These are phyloP conservation scores for Hortiboletus flavorubellus DNA, from an alignment of 768 basidiomycete genomes.

Conservation along the genomic window DNA sequence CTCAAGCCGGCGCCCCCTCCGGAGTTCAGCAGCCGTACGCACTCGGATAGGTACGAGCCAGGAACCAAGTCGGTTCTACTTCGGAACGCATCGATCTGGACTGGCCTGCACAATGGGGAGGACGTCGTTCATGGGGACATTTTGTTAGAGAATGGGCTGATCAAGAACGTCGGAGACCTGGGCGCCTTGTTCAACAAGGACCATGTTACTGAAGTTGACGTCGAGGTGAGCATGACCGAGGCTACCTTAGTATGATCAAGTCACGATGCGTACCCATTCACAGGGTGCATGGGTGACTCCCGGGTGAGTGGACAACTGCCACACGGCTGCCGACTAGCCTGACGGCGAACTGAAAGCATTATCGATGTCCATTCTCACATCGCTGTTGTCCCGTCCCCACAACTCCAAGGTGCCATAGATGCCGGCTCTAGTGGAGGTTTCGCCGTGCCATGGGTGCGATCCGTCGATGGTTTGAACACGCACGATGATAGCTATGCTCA, in stretches of 20 bases:
- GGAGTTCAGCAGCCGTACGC: slow-evolving; percentile 45
- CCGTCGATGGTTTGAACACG: slow-evolving; percentile 71
- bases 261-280: background rate
- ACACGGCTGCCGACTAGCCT: background rate
- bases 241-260: background rate
- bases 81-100: slow-evolving; percentile 77
- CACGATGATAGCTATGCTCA: slow-evolving; percentile 62
- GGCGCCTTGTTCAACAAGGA: background rate
- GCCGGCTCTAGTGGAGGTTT: slow-evolving; percentile 46
- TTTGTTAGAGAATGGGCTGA: slow-evolving; percentile 59
- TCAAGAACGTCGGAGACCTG: slow-evolving; percentile 48
- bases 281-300: slow-evolving; percentile 70
- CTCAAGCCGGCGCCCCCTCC: slow-evolving; percentile 41
- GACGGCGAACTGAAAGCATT: slow-evolving; percentile 29
- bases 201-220: slow-evolving; percentile 43
- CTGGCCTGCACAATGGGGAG: slow-evolving; percentile 55
- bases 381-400: slow-evolving; percentile 40
- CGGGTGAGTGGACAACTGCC: slow-evolving; percentile 15
- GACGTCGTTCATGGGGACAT: slow-evolving; percentile 60
- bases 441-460: slow-evolving; percentile 60
- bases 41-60: slow-evolving; percentile 52
- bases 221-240: slow-evolving; percentile 15
- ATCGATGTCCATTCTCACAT: slow-evolving; percentile 61
- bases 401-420: slow-evolving; percentile 45
- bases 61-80: slow-evolving; percentile 56